Percentiles rank a stretch among this genome's conserved stretches.
These are phyloP conservation scores for Neofusicoccum cordaticola DNA, from an alignment of 2,329 filamentous ascomycete species.

Conservation along the genomic window DNA sequence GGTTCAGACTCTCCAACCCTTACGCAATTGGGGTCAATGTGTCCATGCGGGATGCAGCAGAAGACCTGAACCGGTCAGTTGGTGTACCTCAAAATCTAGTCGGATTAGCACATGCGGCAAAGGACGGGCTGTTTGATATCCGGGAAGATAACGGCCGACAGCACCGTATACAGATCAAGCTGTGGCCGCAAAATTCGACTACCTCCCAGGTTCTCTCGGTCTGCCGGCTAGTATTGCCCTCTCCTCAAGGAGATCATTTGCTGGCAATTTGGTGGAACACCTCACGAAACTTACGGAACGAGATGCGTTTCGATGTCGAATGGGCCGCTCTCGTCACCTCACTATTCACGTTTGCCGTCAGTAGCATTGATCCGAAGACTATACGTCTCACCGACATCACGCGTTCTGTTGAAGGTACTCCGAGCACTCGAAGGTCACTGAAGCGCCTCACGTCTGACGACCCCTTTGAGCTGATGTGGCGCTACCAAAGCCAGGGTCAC, in stretches of 20 bases:
- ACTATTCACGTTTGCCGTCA: constrained; percentile 38
- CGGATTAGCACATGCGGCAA: neutral
- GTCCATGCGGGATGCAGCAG: neutral
- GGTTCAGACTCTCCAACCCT: constrained; percentile 33
- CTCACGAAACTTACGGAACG: constrained; percentile 24
- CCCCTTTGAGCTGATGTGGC: constrained; percentile 28
- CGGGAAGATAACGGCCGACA: constrained; percentile 30
- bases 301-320: constrained; percentile 25
- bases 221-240: constrained; percentile 32
- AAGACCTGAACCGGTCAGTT: neutral
- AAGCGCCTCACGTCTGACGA: neutral
- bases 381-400: constrained; percentile 21
- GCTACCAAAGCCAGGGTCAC: constrained; percentile 25
- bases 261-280: constrained; percentile 40
- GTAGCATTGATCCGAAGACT: constrained; percentile 32
- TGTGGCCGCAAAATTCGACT: constrained; percentile 29
- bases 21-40: constrained; percentile 25
- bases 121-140: constrained; percentile 23
- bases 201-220: constrained; percentile 33
- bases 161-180: constrained; percentile 32
- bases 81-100: neutral
- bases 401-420: constrained; percentile 6
- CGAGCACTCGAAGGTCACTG: constrained; percentile 2
- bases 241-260: constrained; percentile 35
- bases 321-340: constrained; percentile 42